Evolutionary conservation across 2,329 filamentous ascomycete genomes (phyloP), one percentile per base, ranked within the genome.

Genomic region (Xylariaceae sp.): DNA sequence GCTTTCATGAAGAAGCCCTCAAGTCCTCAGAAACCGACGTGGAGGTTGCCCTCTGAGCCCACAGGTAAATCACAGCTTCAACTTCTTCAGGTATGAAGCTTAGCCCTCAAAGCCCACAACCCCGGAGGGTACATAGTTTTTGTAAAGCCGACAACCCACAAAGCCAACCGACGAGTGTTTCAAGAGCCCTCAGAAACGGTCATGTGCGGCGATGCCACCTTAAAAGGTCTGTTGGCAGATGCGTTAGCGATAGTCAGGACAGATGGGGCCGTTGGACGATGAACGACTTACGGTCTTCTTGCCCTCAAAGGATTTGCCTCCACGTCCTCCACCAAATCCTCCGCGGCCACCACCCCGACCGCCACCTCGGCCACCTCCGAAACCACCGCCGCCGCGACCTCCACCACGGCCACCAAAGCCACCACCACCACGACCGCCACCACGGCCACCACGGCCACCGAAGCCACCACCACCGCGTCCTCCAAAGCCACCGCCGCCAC

Each of bases 301-400:
- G 73, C 90, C 90, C 73, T 83, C 77, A 78, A 88, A 90, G 68
- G 86, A 81, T 54, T 82, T 78, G 22, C 68, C 67, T 49, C 66
- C 64, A 31, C 78, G 75, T 52, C 74, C 70, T n/a, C 71, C 74
- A 55, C 74, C 76, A 63, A 73, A 75, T 17, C 68, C 71, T 42
- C 67, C 68, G 41, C 68, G 63, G 33, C 66, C 65, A 46, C 66
- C 62, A 22, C 69, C 66, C 46, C 69, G 60, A 44, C 73, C 70
- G 53, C 78, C 71, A 55, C 80, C 72, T 58, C 79, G 73, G 54
- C 80, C 75, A 57, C 77, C 69, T n/a, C 66, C 64, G 47, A 63
- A 60, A 39, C 78, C 73, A 52, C 73, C 70, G 11, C 71, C 73
- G 54, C 73, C 75, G 62, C 72, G 73, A 16, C 67, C 69, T 40